These are phyloP conservation scores for Cicer yamashitae DNA, from an alignment of 306 rosid species.

Conservation along the genomic window DNA sequence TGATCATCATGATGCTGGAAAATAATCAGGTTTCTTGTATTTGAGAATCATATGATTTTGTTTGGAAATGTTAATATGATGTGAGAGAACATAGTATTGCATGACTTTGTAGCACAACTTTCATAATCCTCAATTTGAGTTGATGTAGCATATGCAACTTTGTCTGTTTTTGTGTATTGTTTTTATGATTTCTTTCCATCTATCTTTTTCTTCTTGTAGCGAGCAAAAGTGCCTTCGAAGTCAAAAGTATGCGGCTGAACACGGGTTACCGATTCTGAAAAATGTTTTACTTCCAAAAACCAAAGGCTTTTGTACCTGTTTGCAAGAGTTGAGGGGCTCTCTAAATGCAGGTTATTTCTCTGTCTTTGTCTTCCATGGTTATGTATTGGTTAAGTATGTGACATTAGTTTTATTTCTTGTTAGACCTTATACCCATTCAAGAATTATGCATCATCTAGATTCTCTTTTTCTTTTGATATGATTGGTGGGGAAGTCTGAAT, in stretches of 20 bases:
- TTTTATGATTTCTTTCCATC: conserved; percentile 15
- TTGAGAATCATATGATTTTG: conserved; percentile 27
- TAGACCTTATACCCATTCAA: conserved; percentile 9
- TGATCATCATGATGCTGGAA: conserved; percentile 10
- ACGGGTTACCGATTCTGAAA: conserved; percentile 67
- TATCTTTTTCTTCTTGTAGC: conserved; percentile 51
- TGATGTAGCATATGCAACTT: conserved; percentile 32
- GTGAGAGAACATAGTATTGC: neutral
- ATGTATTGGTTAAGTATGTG: conserved; percentile 25
- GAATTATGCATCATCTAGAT: conserved; percentile 14
- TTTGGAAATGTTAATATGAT: conserved; percentile 11
- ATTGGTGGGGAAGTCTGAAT: neutral
- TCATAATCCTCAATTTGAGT: conserved; percentile 7
- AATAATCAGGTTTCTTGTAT: conserved; percentile 18
- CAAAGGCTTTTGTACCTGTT: conserved; percentile 71
- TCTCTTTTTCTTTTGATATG: conserved; percentile 20
- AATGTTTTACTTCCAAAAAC: conserved; percentile 79
- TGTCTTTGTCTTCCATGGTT: conserved; percentile 18
- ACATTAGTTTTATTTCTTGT: neutral
- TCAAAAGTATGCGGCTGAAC: conserved; percentile 78
- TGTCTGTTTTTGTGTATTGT: neutral
- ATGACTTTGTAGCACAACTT: conserved; percentile 8
- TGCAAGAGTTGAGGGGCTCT: conserved; percentile 64
- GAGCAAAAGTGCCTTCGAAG: conserved; percentile 75
- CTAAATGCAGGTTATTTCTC: conserved; percentile 66